phyloP scores from a whole-genome alignment of 2,329 filamentous ascomycete species.

The Cercospora citrullina region DNA sequence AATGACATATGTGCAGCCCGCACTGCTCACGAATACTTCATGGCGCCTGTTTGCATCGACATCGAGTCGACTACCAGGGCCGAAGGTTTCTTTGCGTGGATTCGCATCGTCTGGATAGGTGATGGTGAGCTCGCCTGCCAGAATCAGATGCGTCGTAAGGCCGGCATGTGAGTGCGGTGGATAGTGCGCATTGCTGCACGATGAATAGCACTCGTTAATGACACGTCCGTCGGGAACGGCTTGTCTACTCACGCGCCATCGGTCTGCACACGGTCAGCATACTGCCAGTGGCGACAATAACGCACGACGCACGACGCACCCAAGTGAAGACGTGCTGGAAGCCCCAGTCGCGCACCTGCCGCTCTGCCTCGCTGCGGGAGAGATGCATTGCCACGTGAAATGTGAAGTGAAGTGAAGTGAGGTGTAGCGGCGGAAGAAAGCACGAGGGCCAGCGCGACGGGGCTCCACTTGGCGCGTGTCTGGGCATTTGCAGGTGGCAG shows the following conservation, averaged over 20 bases:
- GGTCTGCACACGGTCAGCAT: conserved; percentile 6
- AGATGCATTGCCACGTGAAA: conserved; percentile 7
- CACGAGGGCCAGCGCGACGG: background rate
- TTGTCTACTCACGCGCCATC: conserved; percentile 10
- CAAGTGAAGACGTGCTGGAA: conserved; percentile 70
- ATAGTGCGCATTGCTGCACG: conserved; percentile 64
- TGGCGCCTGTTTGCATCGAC: conserved; percentile 64
- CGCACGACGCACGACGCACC: conserved; percentile 51
- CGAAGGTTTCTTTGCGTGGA: conserved; percentile 59
- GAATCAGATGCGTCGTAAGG: conserved; percentile 69
- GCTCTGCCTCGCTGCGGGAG: conserved; percentile 55
- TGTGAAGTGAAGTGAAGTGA: background rate
- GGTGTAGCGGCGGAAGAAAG: background rate
- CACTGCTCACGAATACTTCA: conserved; percentile 67
- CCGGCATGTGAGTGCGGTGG: conserved; percentile 64
- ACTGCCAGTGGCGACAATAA: background rate
- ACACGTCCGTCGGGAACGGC: background rate
- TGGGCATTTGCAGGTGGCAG: background rate
- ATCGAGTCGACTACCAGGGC: conserved; percentile 63
- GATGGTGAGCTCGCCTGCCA: conserved; percentile 65
- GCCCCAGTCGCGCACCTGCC: conserved; percentile 67
- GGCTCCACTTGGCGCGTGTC: background rate
- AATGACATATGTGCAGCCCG: conserved; percentile 58
- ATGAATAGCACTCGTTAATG: background rate
- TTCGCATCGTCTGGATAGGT: conserved; percentile 62